These are phyloP conservation scores for Trichoderma cornu-damae DNA, from an alignment of 2,329 filamentous ascomycete genomes.

Conservation along the genomic window DNA sequence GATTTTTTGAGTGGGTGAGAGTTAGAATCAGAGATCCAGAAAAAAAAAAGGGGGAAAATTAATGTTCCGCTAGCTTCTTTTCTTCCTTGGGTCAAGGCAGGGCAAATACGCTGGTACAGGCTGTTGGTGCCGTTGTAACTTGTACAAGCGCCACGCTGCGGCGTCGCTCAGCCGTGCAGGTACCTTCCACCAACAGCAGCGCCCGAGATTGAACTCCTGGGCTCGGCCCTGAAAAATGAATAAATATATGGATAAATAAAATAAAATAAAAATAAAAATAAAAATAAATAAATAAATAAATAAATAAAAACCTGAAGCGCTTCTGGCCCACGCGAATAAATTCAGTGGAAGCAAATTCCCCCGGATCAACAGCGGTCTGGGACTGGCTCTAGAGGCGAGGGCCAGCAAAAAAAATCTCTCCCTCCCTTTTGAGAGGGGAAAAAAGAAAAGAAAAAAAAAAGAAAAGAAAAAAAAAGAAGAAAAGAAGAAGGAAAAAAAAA, in stretches of 20 bases:
- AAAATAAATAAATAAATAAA: too few species aligned
- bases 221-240: background rate
- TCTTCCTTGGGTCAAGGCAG: too few species aligned
- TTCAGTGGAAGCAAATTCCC: conserved; percentile 8
- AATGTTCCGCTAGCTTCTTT: conserved; percentile 6
- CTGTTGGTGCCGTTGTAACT: too few species aligned
- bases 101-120: background rate
- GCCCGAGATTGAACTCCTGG: background rate
- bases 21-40: too few species aligned
- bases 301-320: too few species aligned
- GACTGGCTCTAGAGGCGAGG: conserved; percentile 5
- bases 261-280: too few species aligned
- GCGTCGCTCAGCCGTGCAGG: background rate
- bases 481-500: too few species aligned
- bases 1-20: too few species aligned
- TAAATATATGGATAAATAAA: too few species aligned
- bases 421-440: conserved; percentile 8
- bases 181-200: background rate
- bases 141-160: background rate
- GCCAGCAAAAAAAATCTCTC: conserved; percentile 1
- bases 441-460: background rate
- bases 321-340: too few species aligned
- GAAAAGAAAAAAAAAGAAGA: too few species aligned
- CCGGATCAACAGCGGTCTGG: conserved; percentile 17
- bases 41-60: conserved; percentile 2